A percentile compares a stretch with the other conserved stretches of the same genome.
Evolutionary conservation across 75 land plant species (phyloP).

Genomic region (Sequoia sempervirens): DNA sequence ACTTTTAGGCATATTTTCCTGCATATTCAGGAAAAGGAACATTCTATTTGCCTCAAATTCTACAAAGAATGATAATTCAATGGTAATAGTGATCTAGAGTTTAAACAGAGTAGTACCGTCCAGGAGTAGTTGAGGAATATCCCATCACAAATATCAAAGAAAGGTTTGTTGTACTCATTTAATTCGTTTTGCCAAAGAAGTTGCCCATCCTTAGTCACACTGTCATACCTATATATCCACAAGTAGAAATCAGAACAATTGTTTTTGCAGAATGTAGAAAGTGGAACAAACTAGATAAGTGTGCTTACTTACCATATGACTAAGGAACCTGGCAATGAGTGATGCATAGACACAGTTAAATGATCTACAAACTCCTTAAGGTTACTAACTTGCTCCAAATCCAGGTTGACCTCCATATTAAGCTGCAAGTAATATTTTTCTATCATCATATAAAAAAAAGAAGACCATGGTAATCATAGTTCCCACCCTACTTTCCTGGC

Average conservation of each 20-base stretch:
- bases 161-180: conserved; percentile 67
- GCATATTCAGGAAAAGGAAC: neutral
- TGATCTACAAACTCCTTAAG: conserved; percentile 64
- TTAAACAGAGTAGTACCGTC: conserved; percentile 33
- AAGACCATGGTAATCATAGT: neutral
- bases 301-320: conserved; percentile 60
- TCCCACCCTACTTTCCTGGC: neutral
- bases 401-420: conserved; percentile 72
- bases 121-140: conserved; percentile 78
- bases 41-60: neutral
- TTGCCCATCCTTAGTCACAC: conserved; percentile 58
- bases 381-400: conserved; percentile 31
- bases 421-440: conserved; percentile 41
- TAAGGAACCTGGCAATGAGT: conserved; percentile 53
- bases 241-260: neutral
- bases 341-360: conserved; percentile 63
- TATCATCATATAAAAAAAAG: neutral
- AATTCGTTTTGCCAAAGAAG: conserved; percentile 77
- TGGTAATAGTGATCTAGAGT: neutral
- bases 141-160: conserved; percentile 91
- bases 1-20: conserved; percentile 47
- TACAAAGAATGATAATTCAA: neutral
- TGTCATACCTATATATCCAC: conserved; percentile 62
- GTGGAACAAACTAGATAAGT: neutral
- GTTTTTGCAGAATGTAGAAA: neutral